phyloP scores from a whole-genome alignment of 1,139 yeast species.

The Scheffersomyces lignicola region DNA sequence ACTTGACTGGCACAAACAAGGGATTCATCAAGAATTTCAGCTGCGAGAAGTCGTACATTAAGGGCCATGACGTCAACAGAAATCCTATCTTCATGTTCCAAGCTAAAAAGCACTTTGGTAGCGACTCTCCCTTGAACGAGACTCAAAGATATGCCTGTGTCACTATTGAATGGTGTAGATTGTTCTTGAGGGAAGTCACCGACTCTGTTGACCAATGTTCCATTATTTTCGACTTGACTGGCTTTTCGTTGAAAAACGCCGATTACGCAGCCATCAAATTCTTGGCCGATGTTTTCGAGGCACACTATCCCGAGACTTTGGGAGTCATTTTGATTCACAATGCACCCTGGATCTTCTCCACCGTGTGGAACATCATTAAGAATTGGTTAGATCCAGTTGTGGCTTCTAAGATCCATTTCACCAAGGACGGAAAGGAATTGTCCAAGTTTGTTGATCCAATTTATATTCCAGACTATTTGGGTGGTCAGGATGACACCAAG shows the following conservation, averaged over 20 bases:
- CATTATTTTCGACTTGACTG: slow-evolving; percentile 47
- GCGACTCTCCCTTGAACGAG: slow-evolving; percentile 39
- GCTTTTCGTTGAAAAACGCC: slow-evolving; percentile 47
- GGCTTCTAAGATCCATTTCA: slow-evolving; percentile 45
- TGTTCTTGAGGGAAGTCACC: slow-evolving; percentile 35
- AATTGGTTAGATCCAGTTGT: slow-evolving; percentile 50
- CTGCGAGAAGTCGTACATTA: slow-evolving; percentile 38
- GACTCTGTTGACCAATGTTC: slow-evolving; percentile 39
- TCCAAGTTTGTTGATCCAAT: slow-evolving; percentile 30
- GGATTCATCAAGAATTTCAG: slow-evolving; percentile 41
- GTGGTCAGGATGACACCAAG: slow-evolving; percentile 35
- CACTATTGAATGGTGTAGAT: slow-evolving; percentile 42
- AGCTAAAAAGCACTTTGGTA: slow-evolving; percentile 41
- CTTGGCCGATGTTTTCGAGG: slow-evolving; percentile 46
- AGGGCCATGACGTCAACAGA: slow-evolving; percentile 38
- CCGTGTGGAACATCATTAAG: slow-evolving; percentile 48
- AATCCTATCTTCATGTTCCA: slow-evolving; percentile 43
- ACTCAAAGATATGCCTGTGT: slow-evolving; percentile 40
- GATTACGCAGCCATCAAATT: slow-evolving; percentile 46
- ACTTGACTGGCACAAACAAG: slow-evolving; percentile 28
- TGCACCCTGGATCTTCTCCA: slow-evolving; percentile 52
- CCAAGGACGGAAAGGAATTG: slow-evolving; percentile 38
- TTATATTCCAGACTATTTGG: slow-evolving; percentile 40
- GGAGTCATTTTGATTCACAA: slow-evolving; percentile 41
- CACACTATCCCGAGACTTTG: slow-evolving; percentile 50